Evolutionary conservation across 345 rosid species (phyloP), one percentile per base, ranked within the genome.

Genomic region (Gossypioides kirkii): DNA sequence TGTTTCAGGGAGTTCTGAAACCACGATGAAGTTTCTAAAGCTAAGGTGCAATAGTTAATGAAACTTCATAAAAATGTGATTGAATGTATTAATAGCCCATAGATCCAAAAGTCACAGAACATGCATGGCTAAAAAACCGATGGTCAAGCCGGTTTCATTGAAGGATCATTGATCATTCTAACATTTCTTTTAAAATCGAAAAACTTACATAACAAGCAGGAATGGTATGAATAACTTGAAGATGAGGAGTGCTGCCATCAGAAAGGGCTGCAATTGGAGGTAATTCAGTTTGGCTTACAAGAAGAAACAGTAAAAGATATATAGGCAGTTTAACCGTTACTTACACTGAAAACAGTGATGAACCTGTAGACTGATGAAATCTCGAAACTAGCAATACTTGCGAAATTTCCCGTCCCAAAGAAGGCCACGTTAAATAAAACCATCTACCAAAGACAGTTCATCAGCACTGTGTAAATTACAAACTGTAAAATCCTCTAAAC

Each of bases 321-420:
- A 6, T 20, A 41, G n/a, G n/a, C 16, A 66, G 53, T 65, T 72
- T 54, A 32, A 54, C 42, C 66, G 72, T 68, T 66, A 86, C 97
- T 94, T 87, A 94, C 98, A 50, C 95, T 94, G 86, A 94, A 94
- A 80, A 94, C 74, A 52, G 97, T 94, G 86, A 94, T 88, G 79
- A 94, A 94, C 52, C 98, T 85, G 70, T 91, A 94, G 47, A 94
- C 97, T 36, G 97, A 94, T 70, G 97, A 94, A 77, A 94, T 94
- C 90, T 94, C 98, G 78, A 94, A 94, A 83, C 98, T 94, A 72
- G 98, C 98, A 78, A 94, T 94, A 82, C 97, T 94, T 62, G 97
- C 97, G 65, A 94, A 94, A 84, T 94, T 94, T 47, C 98, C 97
- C 60, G 98, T 91, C 72, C 98, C 98, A 12, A 91, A 94, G 91